Conservation (phyloP, 306 rosid genomes). For the Fragaria ananassa region DNA sequence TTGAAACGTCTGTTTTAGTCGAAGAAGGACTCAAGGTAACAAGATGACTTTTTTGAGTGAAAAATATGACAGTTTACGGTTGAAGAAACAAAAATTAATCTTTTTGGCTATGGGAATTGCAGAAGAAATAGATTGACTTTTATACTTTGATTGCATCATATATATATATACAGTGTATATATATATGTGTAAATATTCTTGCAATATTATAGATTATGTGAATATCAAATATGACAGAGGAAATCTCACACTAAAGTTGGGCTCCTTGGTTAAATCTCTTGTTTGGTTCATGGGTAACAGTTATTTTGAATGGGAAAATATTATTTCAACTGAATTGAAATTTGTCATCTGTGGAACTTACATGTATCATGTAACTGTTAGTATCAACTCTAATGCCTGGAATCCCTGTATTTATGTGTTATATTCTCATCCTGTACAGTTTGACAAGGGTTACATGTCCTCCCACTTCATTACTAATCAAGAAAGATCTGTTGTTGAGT, state of each 20-base stretch:
- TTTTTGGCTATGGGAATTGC: neutral
- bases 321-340: neutral
- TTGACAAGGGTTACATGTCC: conserved; percentile 94
- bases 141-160: neutral
- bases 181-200: neutral
- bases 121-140: neutral
- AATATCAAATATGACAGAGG: neutral
- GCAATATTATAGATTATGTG: neutral
- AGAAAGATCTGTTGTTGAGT: conserved; percentile 78
- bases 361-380: conserved; percentile 1
- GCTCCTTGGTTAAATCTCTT: neutral
- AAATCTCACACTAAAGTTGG: neutral
- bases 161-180: too few relatives aligned
- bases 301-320: neutral
- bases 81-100: neutral
- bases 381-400: neutral
- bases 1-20: conserved; percentile 72
- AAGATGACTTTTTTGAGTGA: neutral
- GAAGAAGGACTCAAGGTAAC: conserved; percentile 98
- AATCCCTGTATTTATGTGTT: neutral
- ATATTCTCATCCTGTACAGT: conserved; percentile 41
- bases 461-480: conserved; percentile 87
- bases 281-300: neutral
- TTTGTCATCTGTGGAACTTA: neutral
- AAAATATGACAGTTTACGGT: neutral